Conservation (phyloP, 371 early-diverging fungal species). For the Apophysomyces sp. region DNA sequence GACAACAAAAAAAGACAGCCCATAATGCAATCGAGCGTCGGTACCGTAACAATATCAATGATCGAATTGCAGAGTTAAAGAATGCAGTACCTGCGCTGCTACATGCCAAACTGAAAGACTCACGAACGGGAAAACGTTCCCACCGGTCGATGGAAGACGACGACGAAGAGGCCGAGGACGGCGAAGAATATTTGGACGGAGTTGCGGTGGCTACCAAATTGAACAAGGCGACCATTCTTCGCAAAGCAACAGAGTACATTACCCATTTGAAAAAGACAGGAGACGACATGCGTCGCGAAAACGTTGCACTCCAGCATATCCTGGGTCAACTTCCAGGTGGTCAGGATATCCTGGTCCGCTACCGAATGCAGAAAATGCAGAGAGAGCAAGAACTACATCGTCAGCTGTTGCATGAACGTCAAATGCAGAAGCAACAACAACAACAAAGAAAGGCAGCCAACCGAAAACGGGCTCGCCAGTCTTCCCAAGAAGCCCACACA, state of each 20-base stretch:
- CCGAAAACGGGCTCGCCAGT: slow-evolving; percentile 20
- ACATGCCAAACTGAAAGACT: slow-evolving; percentile 55
- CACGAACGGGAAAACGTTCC: slow-evolving; percentile 31
- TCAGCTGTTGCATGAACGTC: slow-evolving; percentile 28
- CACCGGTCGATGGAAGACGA: slow-evolving; percentile 43
- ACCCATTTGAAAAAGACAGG: slow-evolving; percentile 67
- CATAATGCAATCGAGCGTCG: slow-evolving; percentile 93
- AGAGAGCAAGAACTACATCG: slow-evolving; percentile 32
- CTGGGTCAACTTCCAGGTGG: slow-evolving; percentile 59
- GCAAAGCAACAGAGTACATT: slow-evolving; percentile 90
- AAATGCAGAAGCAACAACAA: slow-evolving; percentile 28
- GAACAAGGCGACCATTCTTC: slow-evolving; percentile 89
- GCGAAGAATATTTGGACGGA: slow-evolving; percentile 66
- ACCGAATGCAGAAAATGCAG: slow-evolving; percentile 35
- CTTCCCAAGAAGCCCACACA: not conserved
- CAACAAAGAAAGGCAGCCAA: slow-evolving; percentile 23
- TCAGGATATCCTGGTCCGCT: slow-evolving; percentile 36
- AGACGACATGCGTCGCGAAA: slow-evolving; percentile 55
- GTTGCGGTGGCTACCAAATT: slow-evolving; percentile 74
- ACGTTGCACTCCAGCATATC: slow-evolving; percentile 47
- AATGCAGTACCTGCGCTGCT: slow-evolving; percentile 83
- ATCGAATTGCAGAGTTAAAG: slow-evolving; percentile 84
- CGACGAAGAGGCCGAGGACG: slow-evolving; percentile 59
- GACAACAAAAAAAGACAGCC: slow-evolving; percentile 76
- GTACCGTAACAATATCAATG: slow-evolving; percentile 94